A percentile compares a stretch with the other conserved stretches of the same genome.
Evolutionary conservation across 139 green algal genomes (phyloP).

Genomic region (Tetradesmus lagerheimii): DNA sequence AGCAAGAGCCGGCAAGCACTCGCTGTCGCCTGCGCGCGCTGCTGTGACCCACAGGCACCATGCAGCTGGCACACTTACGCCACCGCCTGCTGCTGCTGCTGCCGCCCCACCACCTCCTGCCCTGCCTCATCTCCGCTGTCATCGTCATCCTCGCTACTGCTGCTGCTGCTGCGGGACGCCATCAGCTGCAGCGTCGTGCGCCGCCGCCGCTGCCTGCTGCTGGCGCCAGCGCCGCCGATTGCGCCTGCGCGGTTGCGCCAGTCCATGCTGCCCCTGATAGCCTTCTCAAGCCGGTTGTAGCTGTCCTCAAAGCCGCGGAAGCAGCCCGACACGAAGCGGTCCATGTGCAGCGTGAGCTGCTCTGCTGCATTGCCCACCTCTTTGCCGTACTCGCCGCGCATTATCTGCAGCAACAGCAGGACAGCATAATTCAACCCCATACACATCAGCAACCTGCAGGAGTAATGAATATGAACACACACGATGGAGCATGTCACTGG

Average conservation of each 20-base stretch:
- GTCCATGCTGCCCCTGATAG: constrained; percentile 53
- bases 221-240: background rate
- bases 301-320: constrained; percentile 67
- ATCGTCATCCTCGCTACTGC: background rate
- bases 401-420: constrained; percentile 36
- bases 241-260: constrained; percentile 35
- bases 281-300: constrained; percentile 61
- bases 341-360: constrained; percentile 56
- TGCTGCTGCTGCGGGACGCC: constrained; percentile 31
- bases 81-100: background rate
- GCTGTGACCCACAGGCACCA: too few species aligned
- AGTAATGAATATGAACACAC: too few species aligned
- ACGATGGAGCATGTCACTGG: too few species aligned
- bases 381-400: constrained; percentile 40
- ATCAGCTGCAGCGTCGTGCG: constrained; percentile 44
- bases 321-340: constrained; percentile 64
- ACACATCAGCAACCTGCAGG: background rate
- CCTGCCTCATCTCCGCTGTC: background rate
- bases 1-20: too few species aligned
- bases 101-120: background rate
- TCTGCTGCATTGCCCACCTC: constrained; percentile 41
- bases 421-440: too few species aligned
- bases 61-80: background rate
- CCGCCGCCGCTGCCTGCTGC: constrained; percentile 10
- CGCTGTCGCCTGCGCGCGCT: too few species aligned